Evolutionary conservation across 768 basidiomycete genomes (phyloP), one percentile per base, ranked within the genome.

Genomic region (Suillus hirtellus): DNA sequence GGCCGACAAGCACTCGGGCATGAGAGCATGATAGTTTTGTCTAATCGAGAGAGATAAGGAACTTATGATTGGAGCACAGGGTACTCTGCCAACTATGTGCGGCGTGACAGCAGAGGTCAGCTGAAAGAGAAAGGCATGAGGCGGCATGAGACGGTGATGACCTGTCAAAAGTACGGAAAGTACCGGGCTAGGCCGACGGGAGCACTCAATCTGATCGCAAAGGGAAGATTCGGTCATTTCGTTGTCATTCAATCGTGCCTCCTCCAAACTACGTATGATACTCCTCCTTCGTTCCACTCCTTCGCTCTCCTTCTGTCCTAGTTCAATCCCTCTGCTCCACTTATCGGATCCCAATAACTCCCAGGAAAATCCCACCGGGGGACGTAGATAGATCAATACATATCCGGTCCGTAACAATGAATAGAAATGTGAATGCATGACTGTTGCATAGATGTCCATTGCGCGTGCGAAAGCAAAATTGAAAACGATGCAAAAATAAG

Each of bases 241-340:
- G 56, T 63, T 84, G 31, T 81, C 79, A 75, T 50, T 49, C 47
- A 49, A 49, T 86, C 69, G 81, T 81, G 46, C 73, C 83, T 68
- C 84, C 82, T 62, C 40, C 60, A 55, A n/a, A 42, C 61, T 59
- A 54, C 61, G 38, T 34, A 56, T 58, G 75, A 65, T 60, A 61
- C 53, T 71, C 67, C 62, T 65, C 60, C 69, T 64, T 64, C 67
- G 63, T 61, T 68, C 65, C 70, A 68, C 66, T 60, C 65, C 21
- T 60, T 24, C 66, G 65, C 66, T 49, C 66, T 60, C 31, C 4
- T 34, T 40, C 62, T 61, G 54, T 64, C 63, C 62, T 68, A 64
- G 62, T 63, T 42, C 56, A 42, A n/a, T 53, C 40, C 21, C n/a
- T 61, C 58, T 40, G 35, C 31, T 62, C 52, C 55, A 53, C 61